Evolutionary conservation across 345 rosid genomes (phyloP), one percentile per base, ranked within the genome.

Genomic region (Bruguiera sexangula): DNA sequence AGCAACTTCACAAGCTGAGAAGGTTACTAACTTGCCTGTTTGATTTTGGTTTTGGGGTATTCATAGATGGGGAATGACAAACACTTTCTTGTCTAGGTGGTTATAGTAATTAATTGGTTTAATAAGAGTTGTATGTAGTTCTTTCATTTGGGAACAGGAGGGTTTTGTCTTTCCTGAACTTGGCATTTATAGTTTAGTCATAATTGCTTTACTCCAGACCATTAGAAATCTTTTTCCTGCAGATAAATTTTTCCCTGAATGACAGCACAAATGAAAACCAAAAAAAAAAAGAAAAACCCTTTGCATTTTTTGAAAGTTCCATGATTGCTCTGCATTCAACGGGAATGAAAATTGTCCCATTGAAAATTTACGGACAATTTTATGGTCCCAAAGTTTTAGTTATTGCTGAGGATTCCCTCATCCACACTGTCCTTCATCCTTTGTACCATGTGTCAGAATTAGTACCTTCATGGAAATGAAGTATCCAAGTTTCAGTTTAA

Each of bases 1-100:
- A 21, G 67, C 65, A 11, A 82, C 78, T 69, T 80, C 78, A 61
- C 75, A 68, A 76, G 90, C 79, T 62, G 82, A 84, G 70, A 79
- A 87, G 90, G 96, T 89, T 29, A 55, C 16, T 26, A 11, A 60
- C 29, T 27, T 34, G 21, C 9, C 52, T 27, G 11, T 7, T 6
- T 66, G 43, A 31, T 11, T 56, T 29, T 36, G 30, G 18, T 43
- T 54, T 68, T 4, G 18, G 8, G 22, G 8, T 21, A 20, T 21
- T 27, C 6, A 58, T 22, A 62, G 19, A 50, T 22, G 9, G 50
- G 15, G 26, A 55, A 10, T 57, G 19, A 62, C 30, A 7, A 2
- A 51, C 34, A 30, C 24, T 10, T 2, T 39, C 46, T 60, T 59
- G 15, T 48, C 29, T 32, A 13, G 5, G n/a, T 67, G 66, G 58